Base-by-base conservation (phyloP, 2,329 filamentous ascomycete species). In the Colletotrichum sp. region DNA sequence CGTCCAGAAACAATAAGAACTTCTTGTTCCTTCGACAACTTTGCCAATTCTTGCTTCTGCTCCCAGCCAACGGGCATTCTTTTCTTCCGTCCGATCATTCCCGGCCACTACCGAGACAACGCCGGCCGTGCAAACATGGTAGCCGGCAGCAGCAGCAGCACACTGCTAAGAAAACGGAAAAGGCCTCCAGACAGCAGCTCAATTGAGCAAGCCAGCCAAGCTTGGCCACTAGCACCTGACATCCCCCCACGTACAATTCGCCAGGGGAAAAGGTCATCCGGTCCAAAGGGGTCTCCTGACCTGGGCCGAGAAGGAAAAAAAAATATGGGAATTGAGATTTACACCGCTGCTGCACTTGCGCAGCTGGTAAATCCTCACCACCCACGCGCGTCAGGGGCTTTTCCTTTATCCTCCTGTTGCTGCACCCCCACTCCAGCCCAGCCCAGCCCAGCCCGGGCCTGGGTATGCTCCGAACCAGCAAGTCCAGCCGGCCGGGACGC, bases 401-500 rank as follows among this genome's bases (percentile, higher is more conserved):
- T 49, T 19, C 16, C 13, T 29, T 52, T 62, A 22, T 62, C 55
- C 55, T 22, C 27, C 27, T 25, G 9, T 15, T 12, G 36, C 12
- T 12, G 36, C 12, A n/a, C 49, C 67, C 30, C 59, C 19, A 32
- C 30, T 22, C 44, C n/a, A 49, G 19, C 16, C 30, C 30, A 22
- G 27, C 29, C 57, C 16, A 22, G 25, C 36, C 36, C 34, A 39
- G 34, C 34, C 34, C 19, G 39, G 39, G 39, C 39, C 39, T 44
- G 30, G 30, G 30, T 32, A 49, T 44, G 67, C 34, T 71, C 68
- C 49, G 62, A 69, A 69, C 29, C 34, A 74, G 74, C 59, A 76
- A 57, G 75, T 75, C 72, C 75, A 77, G 29, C 67, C 72, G 62
- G 70, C 66, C 72, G 71, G 73, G 34, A 74, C 52, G 44, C 36